A percentile compares a stretch with the other conserved stretches of the same genome.
Conservation (phyloP, 306 rosid species). For the Cucurbita moschata region DNA sequence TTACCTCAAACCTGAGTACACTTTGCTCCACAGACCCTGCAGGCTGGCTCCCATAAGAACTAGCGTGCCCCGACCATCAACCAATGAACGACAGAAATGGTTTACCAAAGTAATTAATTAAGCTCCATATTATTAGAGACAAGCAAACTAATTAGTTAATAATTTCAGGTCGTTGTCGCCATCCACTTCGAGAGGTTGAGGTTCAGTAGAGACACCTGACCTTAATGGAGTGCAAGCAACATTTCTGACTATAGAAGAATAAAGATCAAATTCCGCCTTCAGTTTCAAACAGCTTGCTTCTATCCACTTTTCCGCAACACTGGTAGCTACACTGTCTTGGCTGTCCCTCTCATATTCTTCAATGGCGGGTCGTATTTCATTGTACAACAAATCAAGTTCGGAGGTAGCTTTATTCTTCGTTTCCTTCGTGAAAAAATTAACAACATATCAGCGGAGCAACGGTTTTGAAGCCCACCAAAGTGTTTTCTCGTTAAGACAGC, state of each 20-base stretch:
- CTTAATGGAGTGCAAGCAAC: slow-evolving; percentile 36
- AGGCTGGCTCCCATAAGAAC: neutral
- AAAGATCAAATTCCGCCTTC: slow-evolving; percentile 75
- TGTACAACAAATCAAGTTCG: slow-evolving; percentile 55
- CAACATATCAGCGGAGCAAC: neutral
- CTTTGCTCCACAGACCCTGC: neutral
- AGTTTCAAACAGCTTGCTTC: slow-evolving; percentile 66
- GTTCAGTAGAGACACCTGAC: slow-evolving; percentile 22
- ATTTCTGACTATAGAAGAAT: slow-evolving; percentile 48
- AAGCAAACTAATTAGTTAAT: slow-evolving; percentile 25
- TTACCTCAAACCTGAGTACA: neutral
- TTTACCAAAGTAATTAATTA: neutral
- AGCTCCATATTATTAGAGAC: neutral
- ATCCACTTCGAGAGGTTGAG: slow-evolving; percentile 26
- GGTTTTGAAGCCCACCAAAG: neutral
- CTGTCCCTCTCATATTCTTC: slow-evolving; percentile 91
- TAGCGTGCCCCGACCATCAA: neutral
- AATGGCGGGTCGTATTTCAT: slow-evolving; percentile 90
- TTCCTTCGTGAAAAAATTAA: slow-evolving; percentile 28
- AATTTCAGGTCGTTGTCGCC: slow-evolving; percentile 31
- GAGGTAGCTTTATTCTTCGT: slow-evolving; percentile 40
- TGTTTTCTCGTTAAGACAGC: neutral
- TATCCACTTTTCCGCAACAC: slow-evolving; percentile 95
- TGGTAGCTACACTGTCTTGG: slow-evolving; percentile 83
- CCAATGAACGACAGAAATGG: neutral